Percentiles rank a stretch among this genome's conserved stretches.
These are phyloP conservation scores for Scheffersomyces stipitis DNA, from an alignment of 805 yeast genomes.

Conservation along the genomic window DNA sequence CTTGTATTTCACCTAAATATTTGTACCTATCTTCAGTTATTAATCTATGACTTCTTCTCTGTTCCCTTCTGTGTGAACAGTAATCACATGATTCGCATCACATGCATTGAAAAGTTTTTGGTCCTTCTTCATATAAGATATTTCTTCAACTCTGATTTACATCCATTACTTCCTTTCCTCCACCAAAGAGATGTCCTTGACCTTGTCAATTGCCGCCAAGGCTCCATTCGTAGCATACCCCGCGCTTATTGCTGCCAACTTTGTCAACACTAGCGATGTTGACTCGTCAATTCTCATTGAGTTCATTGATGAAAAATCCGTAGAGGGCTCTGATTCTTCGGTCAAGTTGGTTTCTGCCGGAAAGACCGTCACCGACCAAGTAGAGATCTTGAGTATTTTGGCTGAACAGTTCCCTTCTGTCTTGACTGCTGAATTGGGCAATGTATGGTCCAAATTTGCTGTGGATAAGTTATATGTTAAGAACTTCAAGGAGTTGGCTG, in stretches of 20 bases:
- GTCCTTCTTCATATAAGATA: no score
- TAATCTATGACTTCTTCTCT: no score
- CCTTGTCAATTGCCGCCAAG: slow-evolving; percentile 76
- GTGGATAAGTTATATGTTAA: slow-evolving; percentile 68
- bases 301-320: slow-evolving; percentile 66
- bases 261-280: slow-evolving; percentile 51
- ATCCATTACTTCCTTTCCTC: no score
- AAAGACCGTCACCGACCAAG: slow-evolving; percentile 40
- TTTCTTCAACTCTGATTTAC: no score
- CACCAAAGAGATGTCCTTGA: slow-evolving; percentile 35
- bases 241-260: slow-evolving; percentile 72
- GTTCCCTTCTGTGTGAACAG: no score
- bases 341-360: slow-evolving; percentile 45
- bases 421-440: no score
- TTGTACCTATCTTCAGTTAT: no score
- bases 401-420: slow-evolving; percentile 55
- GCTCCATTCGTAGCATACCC: slow-evolving; percentile 83
- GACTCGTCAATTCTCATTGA: slow-evolving; percentile 57
- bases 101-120: no score
- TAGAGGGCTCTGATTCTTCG: slow-evolving; percentile 42
- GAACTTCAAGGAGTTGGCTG: slow-evolving; percentile 84
- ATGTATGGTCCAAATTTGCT: slow-evolving; percentile 67
- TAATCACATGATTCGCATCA: no score
- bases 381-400: slow-evolving; percentile 48
- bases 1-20: no score